Evolutionary conservation across 1,284 basidiomycete species (phyloP), one percentile per base, ranked within the genome.

Genomic region (Ceratobasidium sp.): DNA sequence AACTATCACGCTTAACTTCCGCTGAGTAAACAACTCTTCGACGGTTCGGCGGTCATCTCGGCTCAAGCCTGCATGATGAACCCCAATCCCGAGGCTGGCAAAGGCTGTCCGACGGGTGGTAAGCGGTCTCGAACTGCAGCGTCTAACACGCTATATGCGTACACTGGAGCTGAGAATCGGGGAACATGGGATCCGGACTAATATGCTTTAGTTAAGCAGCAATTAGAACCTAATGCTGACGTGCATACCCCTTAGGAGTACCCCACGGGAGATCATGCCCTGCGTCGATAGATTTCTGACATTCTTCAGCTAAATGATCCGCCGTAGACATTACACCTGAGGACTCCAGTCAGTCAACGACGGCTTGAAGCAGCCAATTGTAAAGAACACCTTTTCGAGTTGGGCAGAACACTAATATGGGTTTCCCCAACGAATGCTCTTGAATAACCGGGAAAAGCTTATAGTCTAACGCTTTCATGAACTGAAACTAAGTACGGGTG

Each of bases 51-150:
- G 88, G 78, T 96, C 95, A 31, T 89, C 87, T 29, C 88, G 81
- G n/a, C 84, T 86, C 74, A 96, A 82, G 0, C 95, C 95, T 14
- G 95, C 95, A 78, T 97, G 94, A 79, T 97, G 95, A 8, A 93
- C 88, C 8, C 93, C 94, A 63, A 97, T 88, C 0, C 95, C 94
- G 68, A 82, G 81, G 0, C 83, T 79, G 19, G 86, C 61, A 13
- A 79, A 51, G 5, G 48, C 77, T 78, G 29, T 2, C 24, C 9
- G 49, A 29, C 6, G 16, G 54, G 24, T 19, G 37, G 3, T 39
- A 22, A 41, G 24, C 37, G 34, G 62, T 43, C 8, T 39, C 3
- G 62, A 16, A 41, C 29, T 16, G 8, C 6, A 34, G 27, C 1
- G 19, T 5, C 2, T 2, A 46, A 69, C 0, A 37, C 46, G 14